These are phyloP conservation scores for Posidonia oceanica DNA, from an alignment of 116 monocot species.

Conservation along the genomic window DNA sequence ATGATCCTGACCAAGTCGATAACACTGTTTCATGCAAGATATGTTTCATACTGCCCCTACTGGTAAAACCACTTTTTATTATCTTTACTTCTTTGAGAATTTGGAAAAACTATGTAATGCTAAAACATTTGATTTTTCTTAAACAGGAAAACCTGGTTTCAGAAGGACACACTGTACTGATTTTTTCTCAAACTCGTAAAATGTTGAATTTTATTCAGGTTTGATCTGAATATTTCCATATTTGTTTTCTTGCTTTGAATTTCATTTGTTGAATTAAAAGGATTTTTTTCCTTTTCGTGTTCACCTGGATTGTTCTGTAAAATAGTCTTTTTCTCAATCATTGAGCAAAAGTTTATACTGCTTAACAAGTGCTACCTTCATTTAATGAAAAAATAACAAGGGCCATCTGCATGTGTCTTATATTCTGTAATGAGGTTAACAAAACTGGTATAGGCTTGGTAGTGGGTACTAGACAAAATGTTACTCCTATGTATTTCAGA, in stretches of 20 bases:
- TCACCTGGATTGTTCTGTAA: no score
- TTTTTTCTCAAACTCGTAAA: slow-evolving; percentile 98
- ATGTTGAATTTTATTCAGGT: slow-evolving; percentile 96
- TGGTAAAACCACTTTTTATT: slow-evolving; percentile 39
- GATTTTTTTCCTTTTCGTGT: no score
- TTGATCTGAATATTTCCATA: slow-evolving; percentile 3
- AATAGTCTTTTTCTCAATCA: no score
- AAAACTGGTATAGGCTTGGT: no score
- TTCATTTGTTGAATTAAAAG: no score
- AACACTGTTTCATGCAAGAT: slow-evolving; percentile 79
- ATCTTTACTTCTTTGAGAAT: neutral
- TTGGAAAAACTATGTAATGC: neutral
- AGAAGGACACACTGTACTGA: slow-evolving; percentile 67
- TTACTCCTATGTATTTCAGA: no score
- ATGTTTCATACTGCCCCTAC: slow-evolving; percentile 62
- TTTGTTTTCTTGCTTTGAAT: neutral
- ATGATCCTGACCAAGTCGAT: slow-evolving; percentile 30
- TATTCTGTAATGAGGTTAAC: no score
- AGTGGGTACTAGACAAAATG: no score
- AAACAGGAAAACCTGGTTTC: slow-evolving; percentile 65
- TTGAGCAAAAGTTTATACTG: no score
- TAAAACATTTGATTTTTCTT: neutral
- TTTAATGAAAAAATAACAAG: no score
- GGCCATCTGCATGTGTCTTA: no score
- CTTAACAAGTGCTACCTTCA: no score